A percentile compares a stretch with the other conserved stretches of the same genome.
These are phyloP conservation scores for Panicum hallii DNA, from an alignment of 202 grass and related monocot species.

Conservation along the genomic window DNA sequence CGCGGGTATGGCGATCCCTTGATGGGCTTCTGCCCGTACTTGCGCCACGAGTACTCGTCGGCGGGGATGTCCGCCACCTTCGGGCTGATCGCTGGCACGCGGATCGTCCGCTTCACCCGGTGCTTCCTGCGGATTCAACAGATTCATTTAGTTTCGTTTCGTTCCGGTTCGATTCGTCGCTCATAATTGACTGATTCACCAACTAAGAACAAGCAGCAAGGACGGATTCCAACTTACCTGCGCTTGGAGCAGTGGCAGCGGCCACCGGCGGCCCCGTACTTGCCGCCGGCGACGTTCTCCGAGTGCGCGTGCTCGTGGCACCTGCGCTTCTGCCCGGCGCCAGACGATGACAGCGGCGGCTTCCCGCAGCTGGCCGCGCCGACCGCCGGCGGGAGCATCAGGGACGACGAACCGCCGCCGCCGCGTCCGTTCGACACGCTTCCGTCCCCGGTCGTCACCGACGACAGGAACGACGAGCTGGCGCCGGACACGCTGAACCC, in stretches of 20 bases:
- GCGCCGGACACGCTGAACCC: conserved; percentile 49
- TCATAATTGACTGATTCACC: not conserved
- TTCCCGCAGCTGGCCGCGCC: conserved; percentile 39
- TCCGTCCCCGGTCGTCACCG: conserved; percentile 51
- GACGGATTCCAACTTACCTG: not conserved
- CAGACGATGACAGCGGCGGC: conserved; percentile 39
- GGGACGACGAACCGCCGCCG: not conserved
- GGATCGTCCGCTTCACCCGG: conserved; percentile 57
- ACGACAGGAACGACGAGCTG: conserved; percentile 66
- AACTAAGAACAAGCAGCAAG: not conserved
- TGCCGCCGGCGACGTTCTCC: conserved; percentile 47
- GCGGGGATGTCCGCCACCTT: conserved; percentile 56
- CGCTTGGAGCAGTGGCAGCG: conserved; percentile 72
- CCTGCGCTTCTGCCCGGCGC: conserved; percentile 43
- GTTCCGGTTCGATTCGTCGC: not conserved
- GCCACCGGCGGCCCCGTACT: conserved; percentile 17
- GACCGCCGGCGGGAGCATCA: conserved; percentile 48
- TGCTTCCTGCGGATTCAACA: conserved; percentile 41
- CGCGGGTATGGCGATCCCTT: conserved; percentile 58
- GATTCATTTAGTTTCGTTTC: no score
- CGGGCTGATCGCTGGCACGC: conserved; percentile 69
- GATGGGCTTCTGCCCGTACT: conserved; percentile 98
- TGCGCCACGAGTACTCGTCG: conserved; percentile 87
- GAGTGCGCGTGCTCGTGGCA: conserved; percentile 60
- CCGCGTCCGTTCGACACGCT: conserved; percentile 64